A percentile compares a stretch with the other conserved stretches of the same genome.
phyloP scores from a whole-genome alignment of 768 basidiomycete genomes.

The Suillus weaverae region DNA sequence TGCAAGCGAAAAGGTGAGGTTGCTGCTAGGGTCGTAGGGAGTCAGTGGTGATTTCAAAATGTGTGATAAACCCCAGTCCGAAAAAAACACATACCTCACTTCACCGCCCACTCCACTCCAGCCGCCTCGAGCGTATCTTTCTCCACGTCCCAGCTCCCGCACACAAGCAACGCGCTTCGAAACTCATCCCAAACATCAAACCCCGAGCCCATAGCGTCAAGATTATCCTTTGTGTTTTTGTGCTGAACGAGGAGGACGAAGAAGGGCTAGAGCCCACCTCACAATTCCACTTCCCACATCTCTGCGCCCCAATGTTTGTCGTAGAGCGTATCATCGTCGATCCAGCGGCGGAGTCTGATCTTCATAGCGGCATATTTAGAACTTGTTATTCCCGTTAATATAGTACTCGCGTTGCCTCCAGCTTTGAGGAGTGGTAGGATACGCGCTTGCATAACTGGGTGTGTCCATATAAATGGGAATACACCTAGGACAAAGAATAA shows the following conservation, averaged over 20 bases:
- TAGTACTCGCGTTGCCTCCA: not conserved
- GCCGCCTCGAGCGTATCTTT: conserved; percentile 44
- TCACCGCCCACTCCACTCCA: conserved; percentile 62
- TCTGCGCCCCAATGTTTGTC: conserved; percentile 67
- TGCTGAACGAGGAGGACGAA: not conserved
- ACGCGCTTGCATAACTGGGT: conserved; percentile 42
- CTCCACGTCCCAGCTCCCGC: conserved; percentile 33
- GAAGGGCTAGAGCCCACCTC: conserved; percentile 42
- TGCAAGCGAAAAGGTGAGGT: conserved; percentile 74
- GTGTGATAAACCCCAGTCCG: not conserved
- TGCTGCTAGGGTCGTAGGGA: conserved; percentile 53
- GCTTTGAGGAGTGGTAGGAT: conserved; percentile 31
- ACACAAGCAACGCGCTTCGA: not conserved
- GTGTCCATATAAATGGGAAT: conserved; percentile 42
- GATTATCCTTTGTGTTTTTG: not conserved
- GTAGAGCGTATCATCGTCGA: conserved; percentile 66
- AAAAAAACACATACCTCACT: conserved; percentile 53
- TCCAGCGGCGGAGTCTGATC: conserved; percentile 29
- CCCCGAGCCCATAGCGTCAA: conserved; percentile 8
- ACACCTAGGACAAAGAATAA: not conserved
- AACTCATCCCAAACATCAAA: not conserved
- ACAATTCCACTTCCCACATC: conserved; percentile 69
- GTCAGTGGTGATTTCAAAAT: conserved; percentile 7
- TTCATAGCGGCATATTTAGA: conserved; percentile 14
- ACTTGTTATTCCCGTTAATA: not conserved